Percentiles rank a stretch among this genome's conserved stretches.
These are phyloP conservation scores for Raffaelea arxii DNA, from an alignment of 2,329 filamentous ascomycete species.

Conservation along the genomic window DNA sequence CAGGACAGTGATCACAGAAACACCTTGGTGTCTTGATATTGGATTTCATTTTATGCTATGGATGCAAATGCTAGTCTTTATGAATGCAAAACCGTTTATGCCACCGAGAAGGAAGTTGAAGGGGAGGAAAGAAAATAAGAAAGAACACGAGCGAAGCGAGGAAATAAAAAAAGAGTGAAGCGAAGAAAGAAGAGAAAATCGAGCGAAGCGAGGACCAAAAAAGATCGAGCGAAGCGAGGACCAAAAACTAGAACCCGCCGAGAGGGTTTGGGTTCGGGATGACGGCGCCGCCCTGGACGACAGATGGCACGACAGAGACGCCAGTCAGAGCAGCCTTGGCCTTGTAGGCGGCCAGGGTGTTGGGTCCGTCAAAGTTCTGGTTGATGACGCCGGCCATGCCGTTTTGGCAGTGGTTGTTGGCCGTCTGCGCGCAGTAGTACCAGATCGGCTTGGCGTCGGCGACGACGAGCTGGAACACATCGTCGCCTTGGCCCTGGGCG, in stretches of 20 bases:
- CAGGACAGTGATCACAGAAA: no score
- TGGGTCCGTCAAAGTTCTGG: constrained; percentile 28
- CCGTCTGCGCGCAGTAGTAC: constrained; percentile 34
- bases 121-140: background rate
- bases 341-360: constrained; percentile 28
- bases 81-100: no score
- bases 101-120: no score
- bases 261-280: constrained; percentile 32
- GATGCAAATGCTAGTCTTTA: no score
- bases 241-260: constrained; percentile 22
- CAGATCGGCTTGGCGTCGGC: constrained; percentile 30
- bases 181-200: background rate
- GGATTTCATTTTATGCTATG: no score
- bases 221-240: no score
- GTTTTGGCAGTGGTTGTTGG: constrained; percentile 33
- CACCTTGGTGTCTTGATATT: no score
- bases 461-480: constrained; percentile 36
- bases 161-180: background rate
- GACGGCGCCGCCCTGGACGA: constrained; percentile 25
- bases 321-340: constrained; percentile 23
- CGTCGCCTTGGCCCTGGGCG: constrained; percentile 21
- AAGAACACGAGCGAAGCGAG: background rate
- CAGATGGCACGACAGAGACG: constrained; percentile 20
- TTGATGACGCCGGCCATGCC: constrained; percentile 43
- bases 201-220: background rate